A percentile compares a stretch with the other conserved stretches of the same genome.
Evolutionary conservation across 768 basidiomycete genomes (phyloP).

Genomic region (Serendipita sp.): DNA sequence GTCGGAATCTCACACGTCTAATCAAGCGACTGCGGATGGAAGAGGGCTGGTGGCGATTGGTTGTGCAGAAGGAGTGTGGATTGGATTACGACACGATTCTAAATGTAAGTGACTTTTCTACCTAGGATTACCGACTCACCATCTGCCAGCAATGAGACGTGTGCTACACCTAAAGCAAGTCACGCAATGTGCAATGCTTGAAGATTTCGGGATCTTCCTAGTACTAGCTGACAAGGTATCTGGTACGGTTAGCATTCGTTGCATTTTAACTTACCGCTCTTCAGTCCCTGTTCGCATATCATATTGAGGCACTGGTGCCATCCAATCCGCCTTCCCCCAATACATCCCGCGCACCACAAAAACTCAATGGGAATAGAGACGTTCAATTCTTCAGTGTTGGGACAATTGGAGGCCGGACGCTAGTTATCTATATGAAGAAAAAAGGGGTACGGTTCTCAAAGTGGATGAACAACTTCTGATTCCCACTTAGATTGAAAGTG

Average conservation of each 20-base stretch:
- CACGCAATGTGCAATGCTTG: conserved; percentile 88
- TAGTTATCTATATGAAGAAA: conserved; percentile 93
- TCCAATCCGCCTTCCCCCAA: conserved; percentile 52
- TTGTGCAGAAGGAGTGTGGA: conserved; percentile 92
- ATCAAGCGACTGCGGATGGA: conserved; percentile 62
- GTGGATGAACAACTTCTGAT: background rate
- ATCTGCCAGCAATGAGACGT: conserved; percentile 60
- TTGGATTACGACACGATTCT: conserved; percentile 80
- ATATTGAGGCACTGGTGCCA: conserved; percentile 91
- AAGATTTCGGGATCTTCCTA: conserved; percentile 92
- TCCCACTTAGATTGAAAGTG: conserved; percentile 50
- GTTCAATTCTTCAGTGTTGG: conserved; percentile 96
- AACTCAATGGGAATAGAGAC: conserved; percentile 78
- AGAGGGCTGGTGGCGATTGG: conserved; percentile 83
- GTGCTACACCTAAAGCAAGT: conserved; percentile 89
- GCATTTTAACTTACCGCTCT: background rate
- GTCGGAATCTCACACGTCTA: conserved; percentile 10
- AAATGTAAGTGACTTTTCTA: conserved; percentile 37
- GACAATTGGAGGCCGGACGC: conserved; percentile 65
- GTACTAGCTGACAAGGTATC: conserved; percentile 81
- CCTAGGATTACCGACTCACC: background rate
- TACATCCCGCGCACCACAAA: conserved; percentile 69
- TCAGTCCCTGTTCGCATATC: conserved; percentile 80
- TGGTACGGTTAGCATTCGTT: background rate
- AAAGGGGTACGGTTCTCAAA: conserved; percentile 44